phyloP scores from a whole-genome alignment of 306 rosid species.

The Calophaca sinica region DNA sequence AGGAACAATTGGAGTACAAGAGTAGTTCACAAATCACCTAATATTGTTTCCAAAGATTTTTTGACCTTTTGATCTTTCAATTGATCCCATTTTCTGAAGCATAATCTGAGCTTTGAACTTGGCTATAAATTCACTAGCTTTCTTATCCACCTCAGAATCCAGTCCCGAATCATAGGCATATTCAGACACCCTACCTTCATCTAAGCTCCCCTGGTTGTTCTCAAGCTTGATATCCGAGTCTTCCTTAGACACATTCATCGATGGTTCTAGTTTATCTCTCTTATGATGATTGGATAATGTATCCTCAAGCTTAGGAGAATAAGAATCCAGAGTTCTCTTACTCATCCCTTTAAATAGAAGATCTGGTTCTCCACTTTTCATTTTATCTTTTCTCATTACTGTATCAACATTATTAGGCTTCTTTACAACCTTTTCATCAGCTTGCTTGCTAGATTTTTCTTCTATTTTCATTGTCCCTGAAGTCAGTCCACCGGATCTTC shows the following conservation, averaged over 20 bases:
- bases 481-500: constrained; percentile 58
- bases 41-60: constrained; percentile 47
- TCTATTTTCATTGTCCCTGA: constrained; percentile 47
- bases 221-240: too few species aligned
- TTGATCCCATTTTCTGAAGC: constrained; percentile 83
- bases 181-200: constrained; percentile 54
- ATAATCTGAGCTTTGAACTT: constrained; percentile 89
- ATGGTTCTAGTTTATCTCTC: constrained; percentile 48
- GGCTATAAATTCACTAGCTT: constrained; percentile 94
- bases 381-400: constrained; percentile 55
- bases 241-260: constrained; percentile 50
- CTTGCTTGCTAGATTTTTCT: constrained; percentile 52
- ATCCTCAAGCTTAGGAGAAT: constrained; percentile 47
- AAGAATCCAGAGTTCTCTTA: constrained; percentile 47
- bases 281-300: constrained; percentile 40
- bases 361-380: constrained; percentile 51
- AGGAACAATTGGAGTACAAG: constrained; percentile 23
- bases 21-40: constrained; percentile 57
- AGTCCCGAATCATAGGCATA: constrained; percentile 56
- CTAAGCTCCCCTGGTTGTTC: constrained; percentile 53
- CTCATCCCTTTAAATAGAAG: constrained; percentile 35
- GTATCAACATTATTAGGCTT: constrained; percentile 46
- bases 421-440: constrained; percentile 55
- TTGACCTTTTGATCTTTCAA: constrained; percentile 71
- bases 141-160: constrained; percentile 93